Conservation (phyloP, 345 rosid genomes). For the Limnanthes douglasii region DNA sequence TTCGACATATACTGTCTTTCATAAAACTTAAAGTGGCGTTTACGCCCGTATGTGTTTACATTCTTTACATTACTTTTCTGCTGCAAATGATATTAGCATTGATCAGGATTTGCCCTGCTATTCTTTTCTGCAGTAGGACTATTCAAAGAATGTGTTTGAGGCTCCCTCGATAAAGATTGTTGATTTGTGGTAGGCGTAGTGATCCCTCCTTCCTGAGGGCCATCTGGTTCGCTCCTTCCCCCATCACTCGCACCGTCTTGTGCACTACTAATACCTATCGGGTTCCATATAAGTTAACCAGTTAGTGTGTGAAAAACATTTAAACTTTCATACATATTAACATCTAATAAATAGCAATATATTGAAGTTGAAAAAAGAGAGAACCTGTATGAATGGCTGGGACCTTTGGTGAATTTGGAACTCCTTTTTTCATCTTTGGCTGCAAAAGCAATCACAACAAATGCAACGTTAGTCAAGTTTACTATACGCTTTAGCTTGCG, state of each 20-base stretch:
- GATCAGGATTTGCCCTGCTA: no score
- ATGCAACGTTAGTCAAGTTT: not conserved
- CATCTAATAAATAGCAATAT: not conserved
- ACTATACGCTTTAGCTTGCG: not conserved
- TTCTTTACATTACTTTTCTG: no score
- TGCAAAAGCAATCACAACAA: conserved; percentile 11
- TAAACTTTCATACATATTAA: not conserved
- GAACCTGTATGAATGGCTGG: conserved; percentile 40
- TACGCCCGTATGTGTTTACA: no score
- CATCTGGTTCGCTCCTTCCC: conserved; percentile 41
- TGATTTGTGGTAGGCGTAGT: no score
- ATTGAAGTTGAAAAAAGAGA: conserved; percentile 5
- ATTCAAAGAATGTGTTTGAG: no score
- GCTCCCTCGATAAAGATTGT: no score
- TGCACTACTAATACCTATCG: conserved; percentile 14
- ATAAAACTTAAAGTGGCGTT: no score
- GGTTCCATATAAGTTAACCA: conserved; percentile 2
- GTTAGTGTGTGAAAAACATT: not conserved
- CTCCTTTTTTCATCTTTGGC: conserved; percentile 71
- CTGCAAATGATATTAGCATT: no score
- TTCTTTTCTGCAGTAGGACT: no score
- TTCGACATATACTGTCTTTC: no score
- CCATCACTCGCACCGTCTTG: conserved; percentile 21
- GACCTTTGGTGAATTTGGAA: conserved; percentile 19
- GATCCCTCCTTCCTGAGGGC: no score